Evolutionary conservation across 78 protist species (phyloP), one percentile per base, ranked within the genome.

Genomic region (Speleostelium caveatum): DNA sequence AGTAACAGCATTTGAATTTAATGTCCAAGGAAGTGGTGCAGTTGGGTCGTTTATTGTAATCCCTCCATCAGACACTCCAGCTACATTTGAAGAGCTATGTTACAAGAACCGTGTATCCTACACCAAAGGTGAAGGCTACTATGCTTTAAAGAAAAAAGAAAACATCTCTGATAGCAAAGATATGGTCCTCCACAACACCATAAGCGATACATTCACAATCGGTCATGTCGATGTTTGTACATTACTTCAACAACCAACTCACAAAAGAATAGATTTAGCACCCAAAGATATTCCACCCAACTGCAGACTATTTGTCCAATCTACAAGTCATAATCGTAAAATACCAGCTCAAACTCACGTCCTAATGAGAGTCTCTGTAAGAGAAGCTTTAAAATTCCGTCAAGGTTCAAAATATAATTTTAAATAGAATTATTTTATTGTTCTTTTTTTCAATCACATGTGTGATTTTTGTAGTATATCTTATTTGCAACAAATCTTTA

Each of bases 61-160:
- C 21, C 74, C 74, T 38, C 74, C 74, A 67, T 32, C 24, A 38
- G 28, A 24, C 24, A 14, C 14, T 8, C 58, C 74, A 2, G 39
- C 58, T 22, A 67, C 74, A 39, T 67, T 67, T 16, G 24, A 67
- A 67, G 55, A 67, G 12, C 12, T 67, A 10, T 67, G 74, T 67
- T 12, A 21, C 19, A 67, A 67, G 35, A 67, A 67, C 38, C 19
- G 24, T 5, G 53, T 67, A 4, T 12, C 58, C 2, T 67, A 67
- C 24, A 32, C 58, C 2, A 45, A 67, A 67, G 74, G 74, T 41
- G 74, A 67, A 67, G 74, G 74, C 24, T 67, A 22, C 45, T 67
- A 67, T 67, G 74, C 74, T 38, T 41, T 67, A 67, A 67, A 67
- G 55, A 67, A n/a, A 67, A 67, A 67, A 39, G 74, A 67, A 67